phyloP scores from a whole-genome alignment of 805 yeast genomes.

The Yarrowia deformans region DNA sequence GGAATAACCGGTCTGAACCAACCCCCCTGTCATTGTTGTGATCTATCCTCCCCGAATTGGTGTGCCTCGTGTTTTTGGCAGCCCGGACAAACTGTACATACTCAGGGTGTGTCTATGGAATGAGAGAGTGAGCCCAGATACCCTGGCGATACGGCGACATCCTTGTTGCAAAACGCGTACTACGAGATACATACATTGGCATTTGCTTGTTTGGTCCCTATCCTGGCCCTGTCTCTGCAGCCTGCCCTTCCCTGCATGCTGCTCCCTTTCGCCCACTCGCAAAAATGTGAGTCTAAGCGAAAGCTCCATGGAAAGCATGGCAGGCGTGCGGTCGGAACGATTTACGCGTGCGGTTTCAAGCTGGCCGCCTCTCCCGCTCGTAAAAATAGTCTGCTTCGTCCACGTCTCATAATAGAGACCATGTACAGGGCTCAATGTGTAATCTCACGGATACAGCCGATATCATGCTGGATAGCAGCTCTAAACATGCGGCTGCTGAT shows the following conservation, averaged over 20 bases:
- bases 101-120: slow-evolving; percentile 4
- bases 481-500: slow-evolving; percentile 6
- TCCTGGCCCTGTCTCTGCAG: slow-evolving; percentile 29
- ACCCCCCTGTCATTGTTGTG: slow-evolving; percentile 31
- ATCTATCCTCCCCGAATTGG: background rate
- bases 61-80: background rate
- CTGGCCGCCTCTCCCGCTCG: slow-evolving; percentile 17
- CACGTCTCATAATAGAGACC: background rate
- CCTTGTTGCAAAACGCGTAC: slow-evolving; percentile 15
- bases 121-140: slow-evolving; percentile 4
- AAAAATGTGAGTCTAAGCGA: background rate
- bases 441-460: slow-evolving; percentile 14
- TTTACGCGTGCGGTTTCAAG: slow-evolving; percentile 11
- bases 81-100: slow-evolving; percentile 8
- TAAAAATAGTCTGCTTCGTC: slow-evolving; percentile 8
- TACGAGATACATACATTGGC: background rate
- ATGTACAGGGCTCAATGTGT: background rate
- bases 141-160: slow-evolving; percentile 1
- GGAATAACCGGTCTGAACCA: background rate
- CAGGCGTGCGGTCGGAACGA: background rate
- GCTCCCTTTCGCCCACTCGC: slow-evolving; percentile 18
- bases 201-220: slow-evolving; percentile 18
- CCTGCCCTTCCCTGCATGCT: slow-evolving; percentile 18
- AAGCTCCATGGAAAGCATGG: slow-evolving; percentile 5
- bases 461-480: background rate